These are phyloP conservation scores for Fusarium xylarioides DNA, from an alignment of 2,329 filamentous ascomycete species.

Conservation along the genomic window DNA sequence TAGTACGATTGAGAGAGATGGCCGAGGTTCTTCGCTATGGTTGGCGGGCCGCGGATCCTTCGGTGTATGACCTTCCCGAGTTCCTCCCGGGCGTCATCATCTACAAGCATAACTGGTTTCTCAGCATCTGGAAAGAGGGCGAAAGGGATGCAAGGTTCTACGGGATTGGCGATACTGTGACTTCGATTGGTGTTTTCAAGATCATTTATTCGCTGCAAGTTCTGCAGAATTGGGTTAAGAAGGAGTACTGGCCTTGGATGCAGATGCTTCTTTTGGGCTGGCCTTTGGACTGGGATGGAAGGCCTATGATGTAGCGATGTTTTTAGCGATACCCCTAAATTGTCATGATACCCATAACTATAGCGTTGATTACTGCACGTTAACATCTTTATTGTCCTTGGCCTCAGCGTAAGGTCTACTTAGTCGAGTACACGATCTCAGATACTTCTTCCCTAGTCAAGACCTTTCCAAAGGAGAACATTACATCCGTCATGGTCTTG, in stretches of 20 bases:
- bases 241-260: constrained; percentile 5
- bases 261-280: not conserved
- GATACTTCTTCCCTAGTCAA: constrained; percentile 3
- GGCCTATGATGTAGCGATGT: not conserved
- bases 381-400: not conserved
- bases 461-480: constrained; percentile 13
- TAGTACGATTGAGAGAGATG: not conserved
- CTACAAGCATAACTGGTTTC: not conserved
- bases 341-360: not conserved
- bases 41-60: not conserved
- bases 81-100: not conserved
- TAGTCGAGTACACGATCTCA: constrained; percentile 5
- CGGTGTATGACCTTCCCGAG: not conserved
- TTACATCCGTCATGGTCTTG: constrained; percentile 21
- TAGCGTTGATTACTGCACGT: not conserved
- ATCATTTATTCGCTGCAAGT: not conserved
- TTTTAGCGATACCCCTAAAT: not conserved
- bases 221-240: not conserved
- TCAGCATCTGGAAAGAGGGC: not conserved
- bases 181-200: not conserved
- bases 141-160: not conserved
- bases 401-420: not conserved
- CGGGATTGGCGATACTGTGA: not conserved
- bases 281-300: not conserved
- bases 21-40: not conserved